Evolutionary conservation across 352 stramenopile species (phyloP).

Genomic region (Globisporangium echinulatum): DNA sequence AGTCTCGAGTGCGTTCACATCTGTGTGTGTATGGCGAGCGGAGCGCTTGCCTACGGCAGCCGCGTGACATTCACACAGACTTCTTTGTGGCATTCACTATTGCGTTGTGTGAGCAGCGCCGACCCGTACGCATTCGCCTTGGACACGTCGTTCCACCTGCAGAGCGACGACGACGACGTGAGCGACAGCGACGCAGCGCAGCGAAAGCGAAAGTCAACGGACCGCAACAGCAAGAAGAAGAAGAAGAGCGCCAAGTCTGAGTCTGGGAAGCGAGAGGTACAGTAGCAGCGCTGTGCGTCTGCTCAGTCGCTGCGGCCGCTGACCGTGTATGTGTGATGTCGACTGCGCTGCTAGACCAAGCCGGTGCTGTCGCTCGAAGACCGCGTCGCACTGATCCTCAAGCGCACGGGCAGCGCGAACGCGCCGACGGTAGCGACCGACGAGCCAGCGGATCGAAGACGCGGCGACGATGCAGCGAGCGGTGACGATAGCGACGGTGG

Average conservation of each 20-base stretch:
- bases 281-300: not conserved
- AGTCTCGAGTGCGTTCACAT: slow-evolving; percentile 20
- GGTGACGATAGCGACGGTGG: not conserved
- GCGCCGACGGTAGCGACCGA: slow-evolving; percentile 13
- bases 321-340: not conserved
- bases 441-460: slow-evolving; percentile 13
- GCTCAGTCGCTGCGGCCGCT: not conserved
- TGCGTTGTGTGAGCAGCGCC: slow-evolving; percentile 16
- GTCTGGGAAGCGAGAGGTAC: slow-evolving; percentile 19
- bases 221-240: not conserved
- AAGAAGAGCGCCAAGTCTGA: slow-evolving; percentile 4
- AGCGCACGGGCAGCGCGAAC: slow-evolving; percentile 59
- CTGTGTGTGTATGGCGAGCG: not conserved
- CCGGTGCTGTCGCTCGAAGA: slow-evolving; percentile 51
- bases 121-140: slow-evolving; percentile 80
- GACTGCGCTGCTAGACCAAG: slow-evolving; percentile 13
- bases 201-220: slow-evolving; percentile 2
- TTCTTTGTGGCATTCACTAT: not conserved
- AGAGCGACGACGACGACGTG: slow-evolving; percentile 23
- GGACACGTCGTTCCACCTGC: slow-evolving; percentile 21
- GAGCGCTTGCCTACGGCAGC: too few species aligned
- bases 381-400: slow-evolving; percentile 66
- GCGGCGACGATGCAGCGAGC: slow-evolving; percentile 11
- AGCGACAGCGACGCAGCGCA: slow-evolving; percentile 19
- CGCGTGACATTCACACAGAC: too few species aligned